Percentiles rank a stretch among this genome's conserved stretches.
These are phyloP conservation scores for Diaporthe helianthi DNA, from an alignment of 2,329 filamentous ascomycete species.

Conservation along the genomic window DNA sequence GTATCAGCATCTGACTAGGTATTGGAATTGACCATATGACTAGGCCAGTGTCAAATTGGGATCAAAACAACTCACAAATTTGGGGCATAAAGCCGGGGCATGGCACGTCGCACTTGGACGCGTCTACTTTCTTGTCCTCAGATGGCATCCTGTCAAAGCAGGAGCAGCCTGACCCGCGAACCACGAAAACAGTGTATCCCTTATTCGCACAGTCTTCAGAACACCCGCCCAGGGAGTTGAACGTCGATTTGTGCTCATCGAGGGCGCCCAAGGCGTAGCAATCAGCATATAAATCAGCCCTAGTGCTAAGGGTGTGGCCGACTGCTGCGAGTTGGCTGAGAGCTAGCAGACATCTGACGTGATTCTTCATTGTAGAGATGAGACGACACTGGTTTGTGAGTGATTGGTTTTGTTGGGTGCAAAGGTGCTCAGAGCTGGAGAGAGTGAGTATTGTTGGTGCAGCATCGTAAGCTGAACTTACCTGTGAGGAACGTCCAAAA, in stretches of 20 bases:
- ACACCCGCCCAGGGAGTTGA: neutral
- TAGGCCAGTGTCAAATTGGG: neutral
- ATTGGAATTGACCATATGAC: too few species aligned
- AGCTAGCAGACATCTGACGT: neutral
- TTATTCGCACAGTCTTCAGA: neutral
- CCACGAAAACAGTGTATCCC: neutral
- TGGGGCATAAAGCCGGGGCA: neutral
- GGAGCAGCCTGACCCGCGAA: neutral
- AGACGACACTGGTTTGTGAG: neutral
- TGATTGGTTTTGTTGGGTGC: neutral
- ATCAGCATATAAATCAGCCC: neutral
- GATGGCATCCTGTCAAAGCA: constrained; percentile 3
- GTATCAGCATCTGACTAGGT: neutral
- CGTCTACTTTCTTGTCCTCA: constrained; percentile 1
- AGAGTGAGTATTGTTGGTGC: neutral
- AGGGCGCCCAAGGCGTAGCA: neutral
- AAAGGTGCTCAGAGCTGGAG: neutral
- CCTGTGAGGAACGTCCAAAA: neutral
- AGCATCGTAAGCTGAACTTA: neutral
- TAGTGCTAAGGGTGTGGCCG: neutral
- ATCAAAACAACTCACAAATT: neutral
- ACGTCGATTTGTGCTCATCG: neutral
- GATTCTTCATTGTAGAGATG: neutral
- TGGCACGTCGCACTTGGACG: neutral
- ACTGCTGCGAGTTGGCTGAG: neutral